These are phyloP conservation scores for Rhizoclosmatium sp. DNA, from an alignment of 192 early-diverging fungal genomes.

Conservation along the genomic window DNA sequence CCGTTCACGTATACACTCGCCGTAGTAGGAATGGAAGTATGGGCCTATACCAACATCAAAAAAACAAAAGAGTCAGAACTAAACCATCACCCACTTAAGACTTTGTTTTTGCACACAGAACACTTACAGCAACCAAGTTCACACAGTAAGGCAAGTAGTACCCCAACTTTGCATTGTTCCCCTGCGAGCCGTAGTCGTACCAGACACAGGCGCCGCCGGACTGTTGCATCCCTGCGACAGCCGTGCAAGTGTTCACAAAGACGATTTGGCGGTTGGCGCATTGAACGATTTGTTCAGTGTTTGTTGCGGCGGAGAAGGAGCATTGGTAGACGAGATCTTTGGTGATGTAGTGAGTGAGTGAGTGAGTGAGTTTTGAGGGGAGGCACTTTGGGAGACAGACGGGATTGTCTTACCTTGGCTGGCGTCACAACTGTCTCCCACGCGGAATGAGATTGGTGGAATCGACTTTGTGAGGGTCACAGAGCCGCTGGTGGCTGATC, in stretches of 20 bases:
- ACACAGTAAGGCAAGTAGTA: constrained; percentile 18
- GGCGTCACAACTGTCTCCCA: constrained; percentile 4
- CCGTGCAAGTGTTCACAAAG: background rate
- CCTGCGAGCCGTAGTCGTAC: background rate
- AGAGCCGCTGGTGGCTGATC: background rate
- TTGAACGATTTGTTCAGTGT: background rate
- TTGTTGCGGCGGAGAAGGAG: background rate
- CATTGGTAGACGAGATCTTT: constrained; percentile 15
- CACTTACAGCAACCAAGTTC: background rate
- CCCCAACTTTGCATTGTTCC: constrained; percentile 6
- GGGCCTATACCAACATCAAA: no score
- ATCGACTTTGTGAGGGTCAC: background rate
- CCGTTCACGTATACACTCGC: background rate
- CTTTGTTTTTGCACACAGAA: background rate
- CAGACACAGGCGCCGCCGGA: constrained; percentile 5
- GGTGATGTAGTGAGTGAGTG: background rate
- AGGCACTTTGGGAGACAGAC: background rate
- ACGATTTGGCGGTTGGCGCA: background rate
- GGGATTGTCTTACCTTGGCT: background rate
- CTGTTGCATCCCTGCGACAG: no score
- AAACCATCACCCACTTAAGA: background rate
- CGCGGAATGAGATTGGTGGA: constrained; percentile 1
- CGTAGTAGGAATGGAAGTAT: background rate
- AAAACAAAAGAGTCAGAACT: no score
- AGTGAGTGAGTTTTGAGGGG: no score